phyloP scores from a whole-genome alignment of 1,284 basidiomycete genomes.

The Wolfiporia cocos region DNA sequence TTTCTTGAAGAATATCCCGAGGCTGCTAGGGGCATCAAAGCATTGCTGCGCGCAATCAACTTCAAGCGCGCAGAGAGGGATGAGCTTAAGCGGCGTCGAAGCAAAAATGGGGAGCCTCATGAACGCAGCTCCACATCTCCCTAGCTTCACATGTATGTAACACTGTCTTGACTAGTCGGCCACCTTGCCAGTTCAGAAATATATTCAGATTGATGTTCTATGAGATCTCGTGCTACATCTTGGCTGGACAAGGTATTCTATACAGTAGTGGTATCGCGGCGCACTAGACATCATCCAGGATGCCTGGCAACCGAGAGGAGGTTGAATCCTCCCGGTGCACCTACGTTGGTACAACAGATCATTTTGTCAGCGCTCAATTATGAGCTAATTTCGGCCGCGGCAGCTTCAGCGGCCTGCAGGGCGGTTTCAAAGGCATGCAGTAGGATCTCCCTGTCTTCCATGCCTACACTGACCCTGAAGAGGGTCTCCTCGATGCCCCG shows the following conservation, averaged over 20 bases:
- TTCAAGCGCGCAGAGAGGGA: too few species aligned
- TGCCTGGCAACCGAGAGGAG: constrained; percentile 1
- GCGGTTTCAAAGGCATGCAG: constrained; percentile 61
- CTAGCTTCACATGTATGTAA: too few species aligned
- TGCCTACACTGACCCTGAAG: constrained; percentile 86
- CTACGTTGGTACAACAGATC: background rate
- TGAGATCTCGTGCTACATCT: constrained; percentile 7
- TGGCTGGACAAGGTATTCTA: constrained; percentile 10
- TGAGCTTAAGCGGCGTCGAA: too few species aligned
- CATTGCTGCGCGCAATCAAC: too few species aligned
- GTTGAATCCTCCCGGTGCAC: constrained; percentile 6
- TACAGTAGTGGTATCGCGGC: constrained; percentile 1
- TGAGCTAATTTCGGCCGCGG: background rate
- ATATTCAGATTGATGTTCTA: too few species aligned
- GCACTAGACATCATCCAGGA: background rate
- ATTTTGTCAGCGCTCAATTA: background rate
- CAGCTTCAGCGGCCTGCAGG: constrained; percentile 59
- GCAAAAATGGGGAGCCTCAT: too few species aligned
- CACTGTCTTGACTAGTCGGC: too few species aligned
- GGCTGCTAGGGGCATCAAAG: too few species aligned
- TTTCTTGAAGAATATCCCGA: too few species aligned
- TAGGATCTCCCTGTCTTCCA: constrained; percentile 70
- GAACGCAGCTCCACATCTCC: too few species aligned
- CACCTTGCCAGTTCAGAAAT: too few species aligned
- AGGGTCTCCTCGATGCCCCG: constrained; percentile 85